phyloP scores from a whole-genome alignment of 129 eudicot genomes.

The Flaveria ramosissima region DNA sequence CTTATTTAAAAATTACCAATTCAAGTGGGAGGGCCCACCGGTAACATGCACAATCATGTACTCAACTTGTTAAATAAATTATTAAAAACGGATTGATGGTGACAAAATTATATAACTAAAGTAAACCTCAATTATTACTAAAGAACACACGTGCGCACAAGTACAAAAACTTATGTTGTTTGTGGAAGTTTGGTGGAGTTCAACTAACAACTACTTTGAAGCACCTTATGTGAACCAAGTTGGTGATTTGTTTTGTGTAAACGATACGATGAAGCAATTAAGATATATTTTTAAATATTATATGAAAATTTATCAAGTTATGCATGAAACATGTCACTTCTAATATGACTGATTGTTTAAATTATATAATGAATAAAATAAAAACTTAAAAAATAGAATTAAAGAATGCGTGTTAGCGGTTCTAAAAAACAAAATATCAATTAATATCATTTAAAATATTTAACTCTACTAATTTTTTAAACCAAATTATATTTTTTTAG shows the following conservation, averaged over 20 bases:
- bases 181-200: constrained; percentile 26
- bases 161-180: constrained; percentile 29
- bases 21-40: constrained; percentile 16
- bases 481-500: no score
- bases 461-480: no score
- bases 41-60: constrained; percentile 19
- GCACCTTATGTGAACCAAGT: constrained; percentile 7
- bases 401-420: no score
- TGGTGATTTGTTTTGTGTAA: background rate
- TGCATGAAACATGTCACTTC: no score
- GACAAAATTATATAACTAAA: constrained; percentile 18
- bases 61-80: constrained; percentile 7
- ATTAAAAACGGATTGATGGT: constrained; percentile 20
- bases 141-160: constrained; percentile 39
- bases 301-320: no score
- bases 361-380: no score
- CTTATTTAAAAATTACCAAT: constrained; percentile 6
- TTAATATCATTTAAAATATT: no score
- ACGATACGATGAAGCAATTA: no score
- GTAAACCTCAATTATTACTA: constrained; percentile 27
- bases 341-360: no score
- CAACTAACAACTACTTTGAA: constrained; percentile 33
- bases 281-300: no score
- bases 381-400: no score
- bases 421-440: no score